Percentiles rank a stretch among this genome's conserved stretches.
Evolutionary conservation across 2,329 filamentous ascomycete genomes (phyloP).

Genomic region (Tolypocladium guangdongense): DNA sequence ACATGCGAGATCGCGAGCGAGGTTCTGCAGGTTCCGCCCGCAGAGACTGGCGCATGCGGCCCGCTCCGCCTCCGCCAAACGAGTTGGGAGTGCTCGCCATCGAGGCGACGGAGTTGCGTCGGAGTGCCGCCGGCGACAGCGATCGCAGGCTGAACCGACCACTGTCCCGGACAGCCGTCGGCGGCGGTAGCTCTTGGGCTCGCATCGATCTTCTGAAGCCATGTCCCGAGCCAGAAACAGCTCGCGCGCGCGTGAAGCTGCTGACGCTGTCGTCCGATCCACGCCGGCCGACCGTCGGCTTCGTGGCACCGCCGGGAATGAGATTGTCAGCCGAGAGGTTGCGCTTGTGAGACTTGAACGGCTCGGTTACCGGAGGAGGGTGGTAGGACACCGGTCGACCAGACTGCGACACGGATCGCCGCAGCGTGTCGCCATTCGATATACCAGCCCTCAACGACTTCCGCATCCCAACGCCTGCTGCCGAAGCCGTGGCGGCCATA

Average conservation of each 20-base stretch:
- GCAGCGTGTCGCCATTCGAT: slow-evolving; percentile 1
- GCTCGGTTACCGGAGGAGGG: slow-evolving; percentile 6
- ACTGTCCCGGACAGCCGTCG: slow-evolving; percentile 24
- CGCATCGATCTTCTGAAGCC: slow-evolving; percentile 70
- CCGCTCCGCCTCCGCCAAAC: slow-evolving; percentile 6
- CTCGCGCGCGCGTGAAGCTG: slow-evolving; percentile 63
- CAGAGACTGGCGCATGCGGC: slow-evolving; percentile 34
- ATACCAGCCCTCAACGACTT: slow-evolving; percentile 12
- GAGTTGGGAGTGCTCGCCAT: slow-evolving; percentile 20
- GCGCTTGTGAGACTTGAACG: slow-evolving; percentile 10
- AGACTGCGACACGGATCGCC: slow-evolving; percentile 4
- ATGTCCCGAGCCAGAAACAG: slow-evolving; percentile 34
- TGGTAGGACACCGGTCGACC: slow-evolving; percentile 20
- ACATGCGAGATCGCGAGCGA: slow-evolving; percentile 24
- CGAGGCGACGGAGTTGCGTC: slow-evolving; percentile 29
- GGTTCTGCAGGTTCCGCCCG: slow-evolving; percentile 28
- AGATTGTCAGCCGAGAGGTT: slow-evolving; percentile 14
- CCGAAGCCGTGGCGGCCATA: background rate
- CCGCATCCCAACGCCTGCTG: slow-evolving; percentile 9
- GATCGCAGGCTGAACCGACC: slow-evolving; percentile 61
- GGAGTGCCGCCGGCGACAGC: slow-evolving; percentile 51
- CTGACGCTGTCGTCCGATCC: slow-evolving; percentile 63
- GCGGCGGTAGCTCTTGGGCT: slow-evolving; percentile 11
- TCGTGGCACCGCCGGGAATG: slow-evolving; percentile 10
- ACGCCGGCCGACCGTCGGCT: slow-evolving; percentile 35